Evolutionary conservation across 2,329 filamentous ascomycete species (phyloP), one percentile per base, ranked within the genome.

Genomic region (Colletotrichum lindemuthianum): DNA sequence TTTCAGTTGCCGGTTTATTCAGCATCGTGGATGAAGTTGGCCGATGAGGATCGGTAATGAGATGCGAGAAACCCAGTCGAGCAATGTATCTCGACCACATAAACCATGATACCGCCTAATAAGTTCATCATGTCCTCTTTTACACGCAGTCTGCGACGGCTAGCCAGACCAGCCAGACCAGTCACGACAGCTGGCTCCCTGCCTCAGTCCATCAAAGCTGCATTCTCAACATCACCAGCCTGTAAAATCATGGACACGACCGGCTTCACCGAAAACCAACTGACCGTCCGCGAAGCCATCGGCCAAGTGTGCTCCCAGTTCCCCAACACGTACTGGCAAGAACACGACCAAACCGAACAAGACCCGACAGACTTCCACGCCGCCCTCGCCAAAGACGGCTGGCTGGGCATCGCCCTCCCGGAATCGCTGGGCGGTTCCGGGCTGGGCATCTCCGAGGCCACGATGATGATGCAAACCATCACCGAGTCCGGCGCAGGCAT

Each of bases 381-480:
- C 0, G 90, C 90, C 0, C 77, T 96, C 8, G 90, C 92, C 8
- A 86, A 86, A 60, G 90, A 89, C 68, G 92, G 92, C 7, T 96
- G 91, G 91, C 84, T 96, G 44, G 92, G 92, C 3, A 93, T 95
- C 69, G 91, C 91, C 0, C 78, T 96, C 4, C 91, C 92, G 0
- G 90, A 93, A 72, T 81, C 86, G 0, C 83, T 93, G 0, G 92
- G 92, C 3, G 92, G 92, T 1, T 85, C 90, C 1, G 91, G 90
- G 0, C 77, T 96, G 8, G 92, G 88, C 8, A 93, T 96, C 40
- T 90, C 90, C 0, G 92, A 96, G 73, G 92, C 92, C 1, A 92
- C 90, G 0, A 91, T 95, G 85, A 95, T 96, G 91, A 85, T 96
- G 82, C 92, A 96, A 71, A 92, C 91, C 2, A 92, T 94, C 60